A percentile compares a stretch with the other conserved stretches of the same genome.
These are phyloP conservation scores for Stemphylium lycopersici DNA, from an alignment of 2,329 filamentous ascomycete species.

Conservation along the genomic window DNA sequence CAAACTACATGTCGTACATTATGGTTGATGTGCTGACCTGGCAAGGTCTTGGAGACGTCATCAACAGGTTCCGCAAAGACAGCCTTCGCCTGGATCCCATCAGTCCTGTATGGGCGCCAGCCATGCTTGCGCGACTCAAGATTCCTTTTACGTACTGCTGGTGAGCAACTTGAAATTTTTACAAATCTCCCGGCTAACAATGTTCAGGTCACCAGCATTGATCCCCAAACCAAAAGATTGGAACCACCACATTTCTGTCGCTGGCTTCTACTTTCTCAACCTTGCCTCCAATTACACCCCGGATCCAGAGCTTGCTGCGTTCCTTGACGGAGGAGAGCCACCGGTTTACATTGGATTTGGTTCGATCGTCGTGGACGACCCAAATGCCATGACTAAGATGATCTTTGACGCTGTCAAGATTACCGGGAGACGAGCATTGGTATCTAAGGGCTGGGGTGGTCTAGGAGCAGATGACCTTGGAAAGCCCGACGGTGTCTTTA, in stretches of 20 bases:
- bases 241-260: constrained; percentile 49
- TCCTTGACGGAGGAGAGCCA: constrained; percentile 48
- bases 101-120: constrained; percentile 81
- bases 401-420: constrained; percentile 54
- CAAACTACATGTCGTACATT: constrained; percentile 83
- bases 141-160: constrained; percentile 93
- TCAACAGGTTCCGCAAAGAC: constrained; percentile 82
- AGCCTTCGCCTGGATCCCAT: constrained; percentile 77
- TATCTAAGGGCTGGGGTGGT: constrained; percentile 89
- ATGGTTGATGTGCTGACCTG: constrained; percentile 91
- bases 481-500: constrained; percentile 77
- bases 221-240: constrained; percentile 57
- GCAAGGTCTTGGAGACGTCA: constrained; percentile 89
- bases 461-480: constrained; percentile 70
- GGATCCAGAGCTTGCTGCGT: constrained; percentile 47
- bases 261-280: constrained; percentile 51
- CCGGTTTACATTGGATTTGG: constrained; percentile 53
- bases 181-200: background rate
- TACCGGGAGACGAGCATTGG: constrained; percentile 75
- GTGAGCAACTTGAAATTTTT: constrained; percentile 50
- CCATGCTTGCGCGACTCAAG: constrained; percentile 74
- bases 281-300: constrained; percentile 50
- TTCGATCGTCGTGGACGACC: constrained; percentile 51
- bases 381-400: constrained; percentile 50
- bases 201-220: constrained; percentile 46